Percentiles rank a stretch among this genome's conserved stretches.
Conservation (phyloP, 2,329 filamentous ascomycete species). For the Arthrobotrys megalospora region DNA sequence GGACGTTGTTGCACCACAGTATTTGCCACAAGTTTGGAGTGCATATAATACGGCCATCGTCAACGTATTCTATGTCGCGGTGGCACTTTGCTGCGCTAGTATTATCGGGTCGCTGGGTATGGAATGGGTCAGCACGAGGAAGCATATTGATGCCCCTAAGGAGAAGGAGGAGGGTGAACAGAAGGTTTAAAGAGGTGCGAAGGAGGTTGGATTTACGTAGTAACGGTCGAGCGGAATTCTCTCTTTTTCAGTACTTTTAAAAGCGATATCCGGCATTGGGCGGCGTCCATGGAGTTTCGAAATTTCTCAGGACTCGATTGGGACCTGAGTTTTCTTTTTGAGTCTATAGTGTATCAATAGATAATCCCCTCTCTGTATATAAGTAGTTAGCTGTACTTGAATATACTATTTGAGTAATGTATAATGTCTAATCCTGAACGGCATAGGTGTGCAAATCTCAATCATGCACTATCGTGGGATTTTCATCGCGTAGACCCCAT, state of each 20-base stretch:
- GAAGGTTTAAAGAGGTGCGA: constrained; percentile 15
- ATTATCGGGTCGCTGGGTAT: constrained; percentile 73
- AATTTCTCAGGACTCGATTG: background rate
- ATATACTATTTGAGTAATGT: constrained; percentile 26
- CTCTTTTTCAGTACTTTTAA: background rate
- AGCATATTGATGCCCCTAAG: constrained; percentile 64
- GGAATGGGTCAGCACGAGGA: constrained; percentile 79
- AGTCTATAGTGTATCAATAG: constrained; percentile 7
- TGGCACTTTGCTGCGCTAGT: constrained; percentile 72
- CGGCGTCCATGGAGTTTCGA: constrained; percentile 26
- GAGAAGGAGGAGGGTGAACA: constrained; percentile 32
- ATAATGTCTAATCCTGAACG: constrained; percentile 48
- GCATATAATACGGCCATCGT: constrained; percentile 77
- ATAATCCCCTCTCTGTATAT: constrained; percentile 41
- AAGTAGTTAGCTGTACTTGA: constrained; percentile 18
- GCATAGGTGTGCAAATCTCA: background rate
- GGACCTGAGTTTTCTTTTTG: background rate
- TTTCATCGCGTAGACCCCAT: background rate
- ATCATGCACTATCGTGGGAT: background rate
- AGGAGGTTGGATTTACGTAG: background rate
- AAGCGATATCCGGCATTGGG: constrained; percentile 8
- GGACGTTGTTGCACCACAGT: constrained; percentile 70
- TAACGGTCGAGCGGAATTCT: background rate
- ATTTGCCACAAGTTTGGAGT: constrained; percentile 72
- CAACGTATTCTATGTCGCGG: constrained; percentile 74